A percentile compares a stretch with the other conserved stretches of the same genome.
phyloP scores from a whole-genome alignment of 140 eudicot species.

The Ambrosia hybrid region DNA sequence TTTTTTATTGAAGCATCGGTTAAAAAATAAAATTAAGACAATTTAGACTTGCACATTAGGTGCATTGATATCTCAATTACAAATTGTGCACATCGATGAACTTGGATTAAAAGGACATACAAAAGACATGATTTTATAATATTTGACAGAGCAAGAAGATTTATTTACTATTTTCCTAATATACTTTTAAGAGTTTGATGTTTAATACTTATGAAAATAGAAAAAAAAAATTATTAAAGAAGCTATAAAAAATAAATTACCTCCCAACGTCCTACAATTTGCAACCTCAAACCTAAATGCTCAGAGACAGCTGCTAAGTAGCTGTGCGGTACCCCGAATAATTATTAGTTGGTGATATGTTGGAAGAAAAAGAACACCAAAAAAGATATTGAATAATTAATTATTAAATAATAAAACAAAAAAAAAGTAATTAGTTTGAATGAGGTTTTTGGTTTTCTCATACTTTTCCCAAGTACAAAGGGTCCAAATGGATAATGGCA shows the following conservation, averaged over 20 bases:
- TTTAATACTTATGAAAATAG: too few species aligned
- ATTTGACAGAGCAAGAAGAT: too few species aligned
- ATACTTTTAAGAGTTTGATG: too few species aligned
- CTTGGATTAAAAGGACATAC: too few species aligned
- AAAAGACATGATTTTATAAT: too few species aligned
- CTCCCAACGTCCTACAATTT: background rate
- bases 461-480: background rate
- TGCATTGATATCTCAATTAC: too few species aligned
- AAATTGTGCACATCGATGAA: too few species aligned
- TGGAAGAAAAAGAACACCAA: conserved; percentile 3
- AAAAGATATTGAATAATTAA: background rate
- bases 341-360: conserved; percentile 15
- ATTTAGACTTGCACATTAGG: too few species aligned
- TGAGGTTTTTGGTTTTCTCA: background rate
- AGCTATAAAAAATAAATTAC: background rate
- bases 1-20: too few species aligned
- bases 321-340: conserved; percentile 6
- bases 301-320: conserved; percentile 5
- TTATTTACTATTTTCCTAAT: too few species aligned
- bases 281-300: background rate
- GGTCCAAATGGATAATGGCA: conserved; percentile 7
- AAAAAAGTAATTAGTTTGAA: background rate
- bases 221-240: too few species aligned
- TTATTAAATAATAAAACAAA: background rate
- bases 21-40: too few species aligned